Conservation (phyloP, 192 early-diverging fungal species). For the Globomyces pollinis-pini region DNA sequence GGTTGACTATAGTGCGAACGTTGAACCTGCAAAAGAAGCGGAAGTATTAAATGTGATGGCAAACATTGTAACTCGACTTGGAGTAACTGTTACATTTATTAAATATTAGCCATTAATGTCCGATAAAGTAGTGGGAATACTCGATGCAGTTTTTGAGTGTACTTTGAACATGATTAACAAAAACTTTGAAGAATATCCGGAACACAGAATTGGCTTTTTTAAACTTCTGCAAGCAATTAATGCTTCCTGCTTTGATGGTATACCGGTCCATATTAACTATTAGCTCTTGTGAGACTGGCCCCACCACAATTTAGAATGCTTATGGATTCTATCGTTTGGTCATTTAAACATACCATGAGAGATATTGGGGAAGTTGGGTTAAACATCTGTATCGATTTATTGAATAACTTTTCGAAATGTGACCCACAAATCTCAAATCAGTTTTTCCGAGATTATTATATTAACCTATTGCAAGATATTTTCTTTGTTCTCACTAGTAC, state of each 20-base stretch:
- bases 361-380: slow-evolving; percentile 93
- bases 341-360: slow-evolving; percentile 97
- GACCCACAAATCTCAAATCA: slow-evolving; percentile 68
- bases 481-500: slow-evolving; percentile 95
- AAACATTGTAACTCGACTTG: slow-evolving; percentile 73
- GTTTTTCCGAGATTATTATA: slow-evolving; percentile 89
- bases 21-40: slow-evolving; percentile 85
- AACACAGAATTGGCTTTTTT: slow-evolving; percentile 94
- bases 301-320: slow-evolving; percentile 83
- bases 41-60: slow-evolving; percentile 92
- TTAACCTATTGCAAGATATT: slow-evolving; percentile 88
- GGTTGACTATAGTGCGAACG: slow-evolving; percentile 78
- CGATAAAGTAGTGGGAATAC: slow-evolving; percentile 74
- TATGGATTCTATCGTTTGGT: slow-evolving; percentile 95
- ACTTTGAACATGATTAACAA: slow-evolving; percentile 99
- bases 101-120: background rate
- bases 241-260: slow-evolving; percentile 82
- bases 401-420: slow-evolving; percentile 73
- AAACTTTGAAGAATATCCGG: slow-evolving; percentile 95
- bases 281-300: slow-evolving; percentile 75
- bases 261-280: background rate
- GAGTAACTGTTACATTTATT: slow-evolving; percentile 37
- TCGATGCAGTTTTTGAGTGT: slow-evolving; percentile 92
- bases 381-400: slow-evolving; percentile 74
- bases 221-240: slow-evolving; percentile 88